A percentile compares a stretch with the other conserved stretches of the same genome.
These are phyloP conservation scores for Trametes meyenii DNA, from an alignment of 768 basidiomycete species.

Conservation along the genomic window DNA sequence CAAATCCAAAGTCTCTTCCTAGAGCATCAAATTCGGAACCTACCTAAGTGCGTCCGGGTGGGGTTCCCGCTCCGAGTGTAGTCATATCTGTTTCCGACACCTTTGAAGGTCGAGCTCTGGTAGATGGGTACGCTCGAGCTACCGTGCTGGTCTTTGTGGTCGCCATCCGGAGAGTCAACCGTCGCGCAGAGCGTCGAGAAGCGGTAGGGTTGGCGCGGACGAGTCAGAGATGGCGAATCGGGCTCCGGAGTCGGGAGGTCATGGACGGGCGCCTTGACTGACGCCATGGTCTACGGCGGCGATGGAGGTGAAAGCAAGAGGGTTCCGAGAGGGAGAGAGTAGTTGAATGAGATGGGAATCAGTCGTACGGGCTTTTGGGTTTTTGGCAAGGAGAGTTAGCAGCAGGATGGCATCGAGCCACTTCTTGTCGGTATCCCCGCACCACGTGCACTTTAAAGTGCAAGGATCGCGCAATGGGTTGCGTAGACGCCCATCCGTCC, in stretches of 20 bases:
- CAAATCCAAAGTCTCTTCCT: no score
- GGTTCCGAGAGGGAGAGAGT: not conserved
- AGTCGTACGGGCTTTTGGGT: constrained; percentile 14
- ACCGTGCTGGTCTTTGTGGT: constrained; percentile 94
- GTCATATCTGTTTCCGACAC: constrained; percentile 85
- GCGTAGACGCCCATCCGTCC: not conserved
- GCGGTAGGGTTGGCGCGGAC: constrained; percentile 74
- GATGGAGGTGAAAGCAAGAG: not conserved
- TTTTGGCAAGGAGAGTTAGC: constrained; percentile 3
- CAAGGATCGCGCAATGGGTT: constrained; percentile 19
- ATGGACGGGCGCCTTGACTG: constrained; percentile 29
- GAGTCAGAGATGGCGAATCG: constrained; percentile 62
- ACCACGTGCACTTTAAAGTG: constrained; percentile 19
- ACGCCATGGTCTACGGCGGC: constrained; percentile 11
- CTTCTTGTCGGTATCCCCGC: constrained; percentile 15
- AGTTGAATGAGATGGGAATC: not conserved
- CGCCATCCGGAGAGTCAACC: constrained; percentile 89
- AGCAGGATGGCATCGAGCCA: constrained; percentile 14
- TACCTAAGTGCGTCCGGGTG: constrained; percentile 92
- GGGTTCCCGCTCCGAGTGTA: constrained; percentile 97
- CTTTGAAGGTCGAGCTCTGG: constrained; percentile 98
- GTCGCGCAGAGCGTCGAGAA: constrained; percentile 92
- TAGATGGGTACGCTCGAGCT: constrained; percentile 96
- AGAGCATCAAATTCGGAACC: constrained; percentile 27
- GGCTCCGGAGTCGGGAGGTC: constrained; percentile 83